A percentile compares a stretch with the other conserved stretches of the same genome.
phyloP scores from a whole-genome alignment of 805 yeast genomes.

The Lipomyces japonicus region DNA sequence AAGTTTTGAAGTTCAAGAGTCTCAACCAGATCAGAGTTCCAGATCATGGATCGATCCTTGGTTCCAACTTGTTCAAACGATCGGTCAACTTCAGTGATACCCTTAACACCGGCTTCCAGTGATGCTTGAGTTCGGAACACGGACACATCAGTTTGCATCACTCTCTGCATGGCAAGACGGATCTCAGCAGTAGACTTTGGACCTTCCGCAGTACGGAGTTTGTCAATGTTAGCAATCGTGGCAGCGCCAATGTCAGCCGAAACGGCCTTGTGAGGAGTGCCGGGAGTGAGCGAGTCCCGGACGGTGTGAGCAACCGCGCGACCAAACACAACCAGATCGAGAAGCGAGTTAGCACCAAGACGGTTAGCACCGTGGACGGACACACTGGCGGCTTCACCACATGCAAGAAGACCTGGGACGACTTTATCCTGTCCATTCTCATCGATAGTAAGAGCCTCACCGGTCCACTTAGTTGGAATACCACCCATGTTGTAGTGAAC shows the following conservation, averaged over 20 bases:
- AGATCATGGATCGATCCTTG: slow-evolving; percentile 94
- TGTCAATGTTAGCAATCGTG: slow-evolving; percentile 86
- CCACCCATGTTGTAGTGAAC: slow-evolving; percentile 99
- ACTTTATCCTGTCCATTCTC: slow-evolving; percentile 84
- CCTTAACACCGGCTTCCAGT: slow-evolving; percentile 83
- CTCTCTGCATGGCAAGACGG: slow-evolving; percentile 87
- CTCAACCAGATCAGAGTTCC: slow-evolving; percentile 97
- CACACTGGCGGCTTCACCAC: slow-evolving; percentile 99
- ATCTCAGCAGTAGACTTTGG: slow-evolving; percentile 78
- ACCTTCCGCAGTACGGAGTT: slow-evolving; percentile 80
- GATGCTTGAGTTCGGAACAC: slow-evolving; percentile 94
- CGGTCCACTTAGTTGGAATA: slow-evolving; percentile 96
- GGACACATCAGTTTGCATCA: slow-evolving; percentile 95
- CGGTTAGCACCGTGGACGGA: slow-evolving; percentile 99
- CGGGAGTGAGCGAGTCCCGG: slow-evolving; percentile 79
- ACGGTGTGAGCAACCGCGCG: slow-evolving; percentile 96
- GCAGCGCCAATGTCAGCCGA: slow-evolving; percentile 86
- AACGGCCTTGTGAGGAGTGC: slow-evolving; percentile 75
- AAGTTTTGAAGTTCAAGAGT: slow-evolving; percentile 93
- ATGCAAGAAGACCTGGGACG: slow-evolving; percentile 90
- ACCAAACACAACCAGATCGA: slow-evolving; percentile 96
- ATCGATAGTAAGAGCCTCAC: slow-evolving; percentile 83
- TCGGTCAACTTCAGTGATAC: slow-evolving; percentile 70
- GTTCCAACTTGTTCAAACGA: slow-evolving; percentile 74
- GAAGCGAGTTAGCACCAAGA: slow-evolving; percentile 95